phyloP scores from a whole-genome alignment of 2,329 filamentous ascomycete species.

The Ceratocystis eucalypticola region DNA sequence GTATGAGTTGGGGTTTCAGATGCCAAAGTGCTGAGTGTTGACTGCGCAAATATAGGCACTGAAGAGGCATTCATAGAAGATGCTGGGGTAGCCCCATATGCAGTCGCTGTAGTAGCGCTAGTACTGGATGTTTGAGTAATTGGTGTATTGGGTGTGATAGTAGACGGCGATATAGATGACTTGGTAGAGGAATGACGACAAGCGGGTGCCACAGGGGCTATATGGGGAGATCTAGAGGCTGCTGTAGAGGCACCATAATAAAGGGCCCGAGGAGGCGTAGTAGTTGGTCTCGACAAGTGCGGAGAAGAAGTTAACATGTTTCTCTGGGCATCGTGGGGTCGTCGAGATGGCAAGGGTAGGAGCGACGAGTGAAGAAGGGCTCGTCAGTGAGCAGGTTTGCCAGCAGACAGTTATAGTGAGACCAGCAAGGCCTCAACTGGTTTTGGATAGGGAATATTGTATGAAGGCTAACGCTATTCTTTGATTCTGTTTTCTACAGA shows the following conservation, averaged over 20 bases:
- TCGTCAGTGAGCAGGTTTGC: not conserved
- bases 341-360: not conserved
- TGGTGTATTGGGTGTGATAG: not conserved
- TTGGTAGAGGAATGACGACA: constrained; percentile 16
- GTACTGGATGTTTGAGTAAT: not conserved
- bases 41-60: not conserved
- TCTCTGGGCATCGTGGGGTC: constrained; percentile 12
- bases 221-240: constrained; percentile 16
- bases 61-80: not conserved
- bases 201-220: constrained; percentile 6
- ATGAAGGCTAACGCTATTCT: not conserved
- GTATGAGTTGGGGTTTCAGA: not conserved
- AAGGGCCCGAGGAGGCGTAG: constrained; percentile 15
- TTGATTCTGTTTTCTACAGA: not conserved
- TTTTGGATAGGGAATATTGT: not conserved
- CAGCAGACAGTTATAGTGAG: not conserved
- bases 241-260: constrained; percentile 17
- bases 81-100: not conserved
- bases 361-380: not conserved
- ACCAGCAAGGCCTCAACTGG: not conserved
- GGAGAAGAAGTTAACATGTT: constrained; percentile 20
- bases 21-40: not conserved
- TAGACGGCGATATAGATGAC: constrained; percentile 9
- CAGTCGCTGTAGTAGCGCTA: not conserved
- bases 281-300: constrained; percentile 17